These are phyloP conservation scores for Pleurozium schreberi DNA, from an alignment of 225 moss, liverwort and hornwort species.

Conservation along the genomic window DNA sequence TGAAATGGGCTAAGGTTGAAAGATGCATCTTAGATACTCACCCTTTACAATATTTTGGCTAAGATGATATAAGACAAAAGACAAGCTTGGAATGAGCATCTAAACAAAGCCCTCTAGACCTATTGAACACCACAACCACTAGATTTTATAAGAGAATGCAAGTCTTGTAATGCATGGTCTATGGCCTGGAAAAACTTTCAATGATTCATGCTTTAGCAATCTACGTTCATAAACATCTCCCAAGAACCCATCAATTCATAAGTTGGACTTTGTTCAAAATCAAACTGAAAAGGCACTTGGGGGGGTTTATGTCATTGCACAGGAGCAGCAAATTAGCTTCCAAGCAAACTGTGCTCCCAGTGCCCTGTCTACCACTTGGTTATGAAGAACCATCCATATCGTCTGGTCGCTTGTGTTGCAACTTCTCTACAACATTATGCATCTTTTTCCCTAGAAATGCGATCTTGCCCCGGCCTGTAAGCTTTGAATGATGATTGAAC, in stretches of 20 bases:
- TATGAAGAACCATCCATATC: conserved; percentile 10
- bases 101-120: fast-evolving
- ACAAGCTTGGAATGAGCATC: neutral
- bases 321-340: neutral
- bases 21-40: neutral
- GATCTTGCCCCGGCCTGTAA: conserved; percentile 41
- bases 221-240: neutral
- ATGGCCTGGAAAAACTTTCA: neutral
- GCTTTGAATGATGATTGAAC: neutral
- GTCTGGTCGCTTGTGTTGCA: conserved; percentile 35
- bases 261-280: neutral
- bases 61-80: neutral
- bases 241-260: neutral
- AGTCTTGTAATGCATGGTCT: neutral
- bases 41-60: neutral
- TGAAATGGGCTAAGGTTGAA: neutral
- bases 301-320: neutral
- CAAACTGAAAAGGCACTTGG: neutral
- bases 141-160: neutral
- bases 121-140: neutral
- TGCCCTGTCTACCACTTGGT: too few relatives aligned
- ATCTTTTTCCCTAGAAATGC: conserved; percentile 50
- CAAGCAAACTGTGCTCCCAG: too few relatives aligned
- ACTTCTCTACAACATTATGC: conserved; percentile 47
- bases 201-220: neutral